Base-by-base conservation (phyloP, 345 rosid genomes). In the Salix exigua region DNA sequence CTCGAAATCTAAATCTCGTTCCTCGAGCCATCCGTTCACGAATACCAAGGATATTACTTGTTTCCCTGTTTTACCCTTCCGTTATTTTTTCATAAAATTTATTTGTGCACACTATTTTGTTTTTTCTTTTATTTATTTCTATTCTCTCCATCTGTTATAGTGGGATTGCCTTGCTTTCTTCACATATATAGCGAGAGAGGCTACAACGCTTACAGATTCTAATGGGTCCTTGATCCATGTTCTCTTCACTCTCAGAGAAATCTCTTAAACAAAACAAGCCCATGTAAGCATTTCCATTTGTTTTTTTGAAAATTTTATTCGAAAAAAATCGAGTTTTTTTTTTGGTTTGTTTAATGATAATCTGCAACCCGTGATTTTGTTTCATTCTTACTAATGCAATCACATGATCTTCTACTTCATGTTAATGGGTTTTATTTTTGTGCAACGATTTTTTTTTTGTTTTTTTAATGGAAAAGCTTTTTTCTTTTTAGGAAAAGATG, bases 21-120 rank as follows among this genome's bases (percentile, higher is more conserved):
- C 82, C 82, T 80, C 83, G 89, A 87, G 84, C 89, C 87, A 83
- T 66, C 82, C 71, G 80, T 77, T 88, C 90, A 71, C 88, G 86
- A 87, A 79, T 67, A 80, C 66, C 91, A 75, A 87, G 88, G 90
- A 26, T 63, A 60, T 76, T 55, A 80, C 73, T 71, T 62, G 4
- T 37, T 44, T 66, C 73, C 82, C 89, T 73, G 80, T 83, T 88
- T 81, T 72, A 78, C 82, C 83, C 87, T 82, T 68, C 67, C 33
- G 13, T 40, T 58, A 2, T 19, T n/a, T 42, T 46, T 10, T 71
- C 23, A 37, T 66, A 17, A 5, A 25, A 17, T 16, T 6, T 23
- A 2, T 23, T 61, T 2, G 21, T 74, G 23, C 26, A 6, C 5
- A 5, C 28, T 60, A 17, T 31, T 33, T 33, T 17, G 23, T 46